Conservation (phyloP, 306 rosid genomes). For the Prunus dulcis region DNA sequence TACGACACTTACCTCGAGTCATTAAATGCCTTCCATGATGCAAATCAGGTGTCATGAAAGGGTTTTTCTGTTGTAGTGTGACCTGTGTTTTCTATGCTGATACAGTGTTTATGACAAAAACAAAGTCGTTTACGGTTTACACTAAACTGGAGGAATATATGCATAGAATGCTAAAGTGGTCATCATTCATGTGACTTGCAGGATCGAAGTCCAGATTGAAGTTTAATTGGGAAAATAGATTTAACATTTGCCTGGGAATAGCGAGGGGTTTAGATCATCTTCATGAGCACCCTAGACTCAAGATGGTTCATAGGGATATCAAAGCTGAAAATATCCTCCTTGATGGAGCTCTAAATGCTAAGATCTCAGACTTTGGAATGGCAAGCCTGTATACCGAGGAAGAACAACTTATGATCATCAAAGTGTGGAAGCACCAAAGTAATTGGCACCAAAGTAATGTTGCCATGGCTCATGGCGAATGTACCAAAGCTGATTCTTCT, state of each 20-base stretch:
- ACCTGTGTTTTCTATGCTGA: too few relatives aligned
- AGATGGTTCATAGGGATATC: conserved; percentile 4
- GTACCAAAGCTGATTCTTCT: too few relatives aligned
- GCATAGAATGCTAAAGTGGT: neutral
- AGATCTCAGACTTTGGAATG: conserved; percentile 15
- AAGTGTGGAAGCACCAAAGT: neutral
- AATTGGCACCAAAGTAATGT: too few relatives aligned
- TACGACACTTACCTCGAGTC: too few relatives aligned
- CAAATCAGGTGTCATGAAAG: too few relatives aligned
- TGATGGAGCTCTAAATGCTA: neutral
- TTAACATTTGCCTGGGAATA: conserved; percentile 17
- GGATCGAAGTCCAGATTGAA: neutral
- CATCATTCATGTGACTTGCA: neutral
- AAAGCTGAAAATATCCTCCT: conserved; percentile 23
- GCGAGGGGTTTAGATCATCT: conserved; percentile 23
- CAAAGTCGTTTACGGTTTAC: too few relatives aligned
- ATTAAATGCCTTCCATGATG: too few relatives aligned
- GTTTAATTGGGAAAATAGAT: neutral
- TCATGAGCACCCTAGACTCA: conserved; percentile 1
- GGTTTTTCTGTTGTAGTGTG: too few relatives aligned
- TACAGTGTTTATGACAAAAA: too few relatives aligned
- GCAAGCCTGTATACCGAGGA: neutral
- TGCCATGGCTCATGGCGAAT: too few relatives aligned
- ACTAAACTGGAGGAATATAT: too few relatives aligned
- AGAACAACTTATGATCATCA: neutral